A percentile compares a stretch with the other conserved stretches of the same genome.
phyloP scores from a whole-genome alignment of 306 rosid genomes.

The Prunus mongolica region DNA sequence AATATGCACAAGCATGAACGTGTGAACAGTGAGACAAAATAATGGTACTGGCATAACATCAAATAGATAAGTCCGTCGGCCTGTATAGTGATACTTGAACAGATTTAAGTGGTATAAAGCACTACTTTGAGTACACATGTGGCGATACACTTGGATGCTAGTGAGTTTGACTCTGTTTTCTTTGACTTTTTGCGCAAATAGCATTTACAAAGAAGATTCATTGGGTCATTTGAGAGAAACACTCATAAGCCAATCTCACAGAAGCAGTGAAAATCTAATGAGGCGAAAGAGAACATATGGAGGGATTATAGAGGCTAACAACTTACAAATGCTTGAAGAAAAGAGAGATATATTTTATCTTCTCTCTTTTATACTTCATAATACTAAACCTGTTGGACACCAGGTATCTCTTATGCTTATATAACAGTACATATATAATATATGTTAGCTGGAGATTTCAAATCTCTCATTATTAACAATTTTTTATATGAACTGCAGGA shows the following conservation, averaged over 20 bases:
- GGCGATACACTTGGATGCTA: background rate
- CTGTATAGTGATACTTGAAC: background rate
- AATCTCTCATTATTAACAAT: conserved; percentile 6
- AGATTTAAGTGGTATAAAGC: background rate
- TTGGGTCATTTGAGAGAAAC: conserved; percentile 37
- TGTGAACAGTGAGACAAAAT: background rate
- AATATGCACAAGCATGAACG: background rate
- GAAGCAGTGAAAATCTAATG: conserved; percentile 39
- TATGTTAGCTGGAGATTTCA: background rate
- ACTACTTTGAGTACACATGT: background rate
- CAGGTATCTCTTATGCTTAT: conserved; percentile 56
- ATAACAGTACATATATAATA: background rate
- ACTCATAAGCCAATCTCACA: conserved; percentile 34
- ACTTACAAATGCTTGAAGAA: conserved; percentile 70
- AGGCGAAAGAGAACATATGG: conserved; percentile 57
- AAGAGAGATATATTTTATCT: conserved; percentile 79
- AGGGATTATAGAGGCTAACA: conserved; percentile 60
- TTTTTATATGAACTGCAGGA: conserved; percentile 64
- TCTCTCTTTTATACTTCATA: conserved; percentile 86
- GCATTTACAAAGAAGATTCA: conserved; percentile 38
- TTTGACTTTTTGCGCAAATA: conserved; percentile 38
- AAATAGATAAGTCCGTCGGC: background rate
- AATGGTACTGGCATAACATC: background rate
- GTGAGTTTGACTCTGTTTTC: conserved; percentile 5
- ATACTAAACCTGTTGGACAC: conserved; percentile 96